These are phyloP conservation scores for Aspergillus fijiensis DNA, from an alignment of 2,329 filamentous ascomycete genomes.

Conservation along the genomic window DNA sequence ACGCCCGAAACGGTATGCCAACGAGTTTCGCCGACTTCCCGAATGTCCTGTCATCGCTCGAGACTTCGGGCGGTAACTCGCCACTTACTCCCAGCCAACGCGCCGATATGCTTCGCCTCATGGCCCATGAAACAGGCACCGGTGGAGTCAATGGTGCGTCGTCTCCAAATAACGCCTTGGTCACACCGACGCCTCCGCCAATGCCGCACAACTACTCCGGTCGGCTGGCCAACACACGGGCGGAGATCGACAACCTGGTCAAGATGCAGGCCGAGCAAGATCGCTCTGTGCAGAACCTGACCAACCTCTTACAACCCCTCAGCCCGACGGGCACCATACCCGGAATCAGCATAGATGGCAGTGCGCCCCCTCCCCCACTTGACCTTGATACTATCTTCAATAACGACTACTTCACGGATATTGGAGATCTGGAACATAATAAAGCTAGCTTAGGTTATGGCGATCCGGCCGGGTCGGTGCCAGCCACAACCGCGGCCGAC, in stretches of 20 bases:
- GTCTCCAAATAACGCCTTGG: constrained; percentile 56
- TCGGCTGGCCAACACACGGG: constrained; percentile 63
- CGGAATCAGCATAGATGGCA: constrained; percentile 54
- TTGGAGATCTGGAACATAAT: constrained; percentile 34
- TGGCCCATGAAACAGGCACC: constrained; percentile 48
- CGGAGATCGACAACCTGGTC: constrained; percentile 75
- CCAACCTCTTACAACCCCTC: constrained; percentile 71
- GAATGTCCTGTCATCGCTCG: constrained; percentile 46
- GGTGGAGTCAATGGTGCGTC: constrained; percentile 39
- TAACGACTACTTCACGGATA: constrained; percentile 55
- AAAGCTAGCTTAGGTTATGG: constrained; percentile 27
- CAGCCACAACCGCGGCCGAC: constrained; percentile 21
- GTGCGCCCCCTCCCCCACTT: constrained; percentile 46
- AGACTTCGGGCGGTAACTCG: constrained; percentile 43
- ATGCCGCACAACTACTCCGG: constrained; percentile 51
- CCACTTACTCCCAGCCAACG: constrained; percentile 47
- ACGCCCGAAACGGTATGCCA: constrained; percentile 43
- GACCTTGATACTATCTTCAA: constrained; percentile 61
- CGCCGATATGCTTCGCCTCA: constrained; percentile 50
- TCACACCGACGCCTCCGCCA: constrained; percentile 55
- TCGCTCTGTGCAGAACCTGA: constrained; percentile 71
- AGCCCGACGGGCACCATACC: constrained; percentile 78
- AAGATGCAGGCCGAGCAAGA: constrained; percentile 78
- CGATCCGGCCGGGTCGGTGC: constrained; percentile 19
- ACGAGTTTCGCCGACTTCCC: constrained; percentile 45